Percentiles rank a stretch among this genome's conserved stretches.
These are phyloP conservation scores for Monilinia fructigena DNA, from an alignment of 2,329 filamentous ascomycete species.

Conservation along the genomic window DNA sequence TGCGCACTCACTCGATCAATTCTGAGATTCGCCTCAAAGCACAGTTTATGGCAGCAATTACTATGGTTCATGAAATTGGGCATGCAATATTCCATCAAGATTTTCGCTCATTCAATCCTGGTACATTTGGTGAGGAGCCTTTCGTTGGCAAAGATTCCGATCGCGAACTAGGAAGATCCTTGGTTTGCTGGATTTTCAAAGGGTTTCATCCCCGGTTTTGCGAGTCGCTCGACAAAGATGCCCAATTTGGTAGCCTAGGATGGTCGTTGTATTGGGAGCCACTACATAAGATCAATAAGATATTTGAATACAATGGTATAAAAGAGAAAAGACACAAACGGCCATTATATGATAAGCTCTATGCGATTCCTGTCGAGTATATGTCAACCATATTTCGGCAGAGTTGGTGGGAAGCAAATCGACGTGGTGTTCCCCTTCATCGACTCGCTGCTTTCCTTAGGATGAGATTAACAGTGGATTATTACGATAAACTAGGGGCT, in stretches of 20 bases:
- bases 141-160: slow-evolving; percentile 28
- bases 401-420: slow-evolving; percentile 8
- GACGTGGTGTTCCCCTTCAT: slow-evolving; percentile 4
- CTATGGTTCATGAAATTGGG: slow-evolving; percentile 36
- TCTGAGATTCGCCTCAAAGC: slow-evolving; percentile 32
- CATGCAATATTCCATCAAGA: slow-evolving; percentile 35
- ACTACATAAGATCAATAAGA: neutral
- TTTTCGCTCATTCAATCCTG: slow-evolving; percentile 27
- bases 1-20: slow-evolving; percentile 21
- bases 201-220: slow-evolving; percentile 29
- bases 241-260: slow-evolving; percentile 17
- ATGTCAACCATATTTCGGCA: slow-evolving; percentile 5
- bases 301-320: neutral
- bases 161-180: slow-evolving; percentile 32
- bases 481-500: no score
- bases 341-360: slow-evolving; percentile 5
- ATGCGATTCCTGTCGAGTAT: slow-evolving; percentile 11
- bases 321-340: slow-evolving; percentile 5
- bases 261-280: slow-evolving; percentile 21
- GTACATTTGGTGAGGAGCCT: slow-evolving; percentile 26
- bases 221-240: neutral
- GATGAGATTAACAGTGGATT: neutral
- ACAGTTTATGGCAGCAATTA: slow-evolving; percentile 33
- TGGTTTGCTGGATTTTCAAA: slow-evolving; percentile 32
- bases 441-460: slow-evolving; percentile 4